Conservation (phyloP, 192 early-diverging fungal genomes). For the Coemansia aciculifera region DNA sequence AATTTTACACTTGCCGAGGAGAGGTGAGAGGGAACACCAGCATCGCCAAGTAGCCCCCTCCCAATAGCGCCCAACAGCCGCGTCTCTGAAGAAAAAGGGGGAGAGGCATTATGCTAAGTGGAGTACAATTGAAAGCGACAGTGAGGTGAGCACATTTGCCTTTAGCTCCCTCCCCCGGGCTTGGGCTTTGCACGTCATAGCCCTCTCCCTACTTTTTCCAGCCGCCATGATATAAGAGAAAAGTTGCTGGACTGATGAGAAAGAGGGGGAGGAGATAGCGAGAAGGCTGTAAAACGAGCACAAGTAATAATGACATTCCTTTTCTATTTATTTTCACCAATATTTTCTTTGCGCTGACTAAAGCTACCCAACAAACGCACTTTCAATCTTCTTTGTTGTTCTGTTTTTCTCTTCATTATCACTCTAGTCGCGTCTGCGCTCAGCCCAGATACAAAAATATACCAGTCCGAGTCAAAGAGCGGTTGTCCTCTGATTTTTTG, state of each 20-base stretch:
- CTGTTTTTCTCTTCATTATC: background rate
- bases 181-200: slow-evolving; percentile 1
- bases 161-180: background rate
- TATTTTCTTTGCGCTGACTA: slow-evolving; percentile 7
- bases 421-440: slow-evolving; percentile 4
- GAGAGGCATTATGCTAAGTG: slow-evolving; percentile 10
- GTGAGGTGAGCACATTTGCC: slow-evolving; percentile 1
- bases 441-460: background rate
- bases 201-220: background rate
- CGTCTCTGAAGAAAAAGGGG: slow-evolving; percentile 6
- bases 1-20: slow-evolving; percentile 29
- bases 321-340: background rate
- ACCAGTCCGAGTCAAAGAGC: background rate
- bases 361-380: background rate
- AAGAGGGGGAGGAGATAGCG: background rate
- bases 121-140: slow-evolving; percentile 23
- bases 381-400: slow-evolving; percentile 2
- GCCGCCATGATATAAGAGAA: slow-evolving; percentile 4
- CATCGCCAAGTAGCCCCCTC: background rate
- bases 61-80: background rate
- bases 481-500: background rate
- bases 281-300: slow-evolving; percentile 1
- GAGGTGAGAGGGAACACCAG: slow-evolving; percentile 7
- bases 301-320: slow-evolving; percentile 9
- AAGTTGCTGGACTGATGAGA: slow-evolving; percentile 6